A percentile compares a stretch with the other conserved stretches of the same genome.
phyloP scores from a whole-genome alignment of 352 stramenopile species.

The Pythium brachiatum region DNA sequence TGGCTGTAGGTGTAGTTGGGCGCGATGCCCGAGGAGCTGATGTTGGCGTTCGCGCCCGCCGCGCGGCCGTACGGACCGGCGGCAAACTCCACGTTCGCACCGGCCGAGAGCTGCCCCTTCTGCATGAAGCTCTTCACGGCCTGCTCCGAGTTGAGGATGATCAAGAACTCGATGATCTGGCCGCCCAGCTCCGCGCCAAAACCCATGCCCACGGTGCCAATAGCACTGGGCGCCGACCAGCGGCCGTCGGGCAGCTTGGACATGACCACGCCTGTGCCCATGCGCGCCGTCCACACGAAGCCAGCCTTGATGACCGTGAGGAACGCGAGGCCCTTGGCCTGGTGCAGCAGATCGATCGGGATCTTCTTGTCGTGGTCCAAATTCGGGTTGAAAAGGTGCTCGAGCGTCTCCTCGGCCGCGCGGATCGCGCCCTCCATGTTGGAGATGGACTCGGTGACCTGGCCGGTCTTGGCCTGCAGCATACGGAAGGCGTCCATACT shows the following conservation, averaged over 20 bases:
- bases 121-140: slow-evolving; percentile 91
- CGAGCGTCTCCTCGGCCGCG: slow-evolving; percentile 86
- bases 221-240: slow-evolving; percentile 94
- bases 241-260: slow-evolving; percentile 91
- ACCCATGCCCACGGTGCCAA: slow-evolving; percentile 90
- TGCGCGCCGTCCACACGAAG: slow-evolving; percentile 84
- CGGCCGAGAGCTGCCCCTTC: slow-evolving; percentile 77
- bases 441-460: slow-evolving; percentile 75
- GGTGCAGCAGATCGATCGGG: slow-evolving; percentile 86
- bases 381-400: slow-evolving; percentile 89
- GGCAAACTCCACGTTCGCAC: slow-evolving; percentile 81
- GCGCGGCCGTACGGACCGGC: slow-evolving; percentile 77
- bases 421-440: slow-evolving; percentile 91
- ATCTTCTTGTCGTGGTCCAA: slow-evolving; percentile 87
- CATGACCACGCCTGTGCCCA: slow-evolving; percentile 92
- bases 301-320: slow-evolving; percentile 91
- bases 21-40: slow-evolving; percentile 68
- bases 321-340: slow-evolving; percentile 90
- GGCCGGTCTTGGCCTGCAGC: slow-evolving; percentile 21
- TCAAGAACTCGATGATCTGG: slow-evolving; percentile 86
- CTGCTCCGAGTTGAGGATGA: slow-evolving; percentile 93
- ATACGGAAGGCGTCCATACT: slow-evolving; percentile 24
- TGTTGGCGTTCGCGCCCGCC: slow-evolving; percentile 71
- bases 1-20: slow-evolving; percentile 89
- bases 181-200: slow-evolving; percentile 75